Base-by-base conservation (phyloP, 2,329 filamentous ascomycete species). In the Metarhizium humberi region DNA sequence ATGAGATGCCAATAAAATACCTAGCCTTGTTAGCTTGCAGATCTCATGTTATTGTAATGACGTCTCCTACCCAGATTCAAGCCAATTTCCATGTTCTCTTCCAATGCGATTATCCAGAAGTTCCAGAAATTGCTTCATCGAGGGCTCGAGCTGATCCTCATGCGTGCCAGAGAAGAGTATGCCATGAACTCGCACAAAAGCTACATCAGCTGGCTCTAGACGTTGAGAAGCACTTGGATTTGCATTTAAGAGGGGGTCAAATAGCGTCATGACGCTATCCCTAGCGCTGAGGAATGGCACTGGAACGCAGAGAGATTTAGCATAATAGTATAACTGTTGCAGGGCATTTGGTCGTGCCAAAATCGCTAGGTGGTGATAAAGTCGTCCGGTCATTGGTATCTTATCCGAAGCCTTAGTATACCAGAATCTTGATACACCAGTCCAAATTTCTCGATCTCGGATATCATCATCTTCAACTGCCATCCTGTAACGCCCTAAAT, bases 341-440 rank as follows among this genome's bases (percentile, higher is more conserved):
- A 90, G 69, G 0, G 80, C 79, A 57, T 88, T 85, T 0, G 87
- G 86, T 0, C 87, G 73, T 0, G 88, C 86, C 0, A 92, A 68
- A 30, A 92, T 92, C 0, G 91, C 92, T 0, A 96, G 74, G 63
- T 96, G 91, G 61, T 97, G 91, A 57, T 96, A 94, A 0, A 97
- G 75, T 0, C 92, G 78, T 0, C 92, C 92, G 0, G 87, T 84
- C 0, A 79, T 80, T 0, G 92, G 90, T 0, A 83, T 82, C 32
- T 85, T 85, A 61, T 95, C 87, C 0, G 88, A 88, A 0, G 90
- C 89, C 61, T 87, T 87, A 2, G 81, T 85, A 61, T 95, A 96
- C 94, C 92, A 97, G 46, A 86, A 84, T 0, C 86, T 76, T 0
- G 88, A 87, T 0, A 96, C 88, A 0, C 80, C 79, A 0, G 87